These are phyloP conservation scores for Botryosphaeria dothidea DNA, from an alignment of 2,329 filamentous ascomycete genomes.

Conservation along the genomic window DNA sequence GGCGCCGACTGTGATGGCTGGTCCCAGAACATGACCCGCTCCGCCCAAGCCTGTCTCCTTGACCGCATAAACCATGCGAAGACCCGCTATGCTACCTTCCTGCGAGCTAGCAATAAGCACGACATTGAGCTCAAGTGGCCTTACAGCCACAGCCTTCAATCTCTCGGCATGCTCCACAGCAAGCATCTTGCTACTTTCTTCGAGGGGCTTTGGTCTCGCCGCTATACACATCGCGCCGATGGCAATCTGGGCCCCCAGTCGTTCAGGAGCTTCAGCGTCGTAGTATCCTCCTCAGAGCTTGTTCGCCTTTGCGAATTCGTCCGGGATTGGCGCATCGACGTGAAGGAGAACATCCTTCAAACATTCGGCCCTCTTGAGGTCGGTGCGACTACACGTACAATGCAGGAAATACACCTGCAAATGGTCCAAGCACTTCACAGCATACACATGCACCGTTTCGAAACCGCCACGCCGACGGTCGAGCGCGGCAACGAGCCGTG, in stretches of 20 bases:
- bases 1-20: not conserved
- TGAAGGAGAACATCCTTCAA: constrained; percentile 5
- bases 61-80: constrained; percentile 13
- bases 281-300: not conserved
- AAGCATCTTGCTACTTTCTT: not conserved
- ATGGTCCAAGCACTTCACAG: not conserved
- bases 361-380: not conserved
- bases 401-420: constrained; percentile 2
- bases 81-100: constrained; percentile 16
- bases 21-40: not conserved
- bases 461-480: not conserved
- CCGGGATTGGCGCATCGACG: not conserved
- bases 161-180: not conserved
- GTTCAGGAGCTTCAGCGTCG: constrained; percentile 8
- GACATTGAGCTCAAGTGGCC: constrained; percentile 12
- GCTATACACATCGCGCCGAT: constrained; percentile 1
- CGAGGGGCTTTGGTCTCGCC: not conserved
- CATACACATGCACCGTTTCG: constrained; percentile 3
- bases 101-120: constrained; percentile 6
- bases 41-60: not conserved
- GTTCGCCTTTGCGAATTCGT: not conserved
- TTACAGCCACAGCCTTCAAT: not conserved
- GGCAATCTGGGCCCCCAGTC: not conserved
- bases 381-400: not conserved
- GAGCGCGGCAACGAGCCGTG: constrained; percentile 10